Base-by-base conservation (phyloP, 169 alveolate genomes). In the Plasmodium chabaudi region DNA sequence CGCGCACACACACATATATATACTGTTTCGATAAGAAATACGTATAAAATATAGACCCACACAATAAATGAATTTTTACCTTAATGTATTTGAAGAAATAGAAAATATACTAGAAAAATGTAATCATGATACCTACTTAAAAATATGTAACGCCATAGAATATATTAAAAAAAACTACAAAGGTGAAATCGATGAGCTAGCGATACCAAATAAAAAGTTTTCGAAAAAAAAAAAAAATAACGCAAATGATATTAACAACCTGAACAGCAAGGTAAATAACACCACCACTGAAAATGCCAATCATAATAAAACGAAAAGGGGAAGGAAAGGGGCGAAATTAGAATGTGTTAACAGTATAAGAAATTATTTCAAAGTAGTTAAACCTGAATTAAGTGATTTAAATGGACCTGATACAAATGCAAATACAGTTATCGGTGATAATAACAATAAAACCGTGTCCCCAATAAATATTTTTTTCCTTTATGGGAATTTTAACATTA, bases 51-150 rank as follows among this genome's bases (percentile, higher is more conserved):
- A 34, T 34, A 34, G 42, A 15, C 59, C 59, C 0, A 13, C 10
- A 27, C 25, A 39, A 34, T 71, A 9, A 79, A 79, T 79, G 89
- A 67, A 55, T 67, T 47, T 79, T 79, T 42, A 79, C 73, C 59
- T 79, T 25, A 67, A 79, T 56, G 72, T 67, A 23, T 34, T 79
- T 13, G 84, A 67, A 34, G 84, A 79, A 79, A 79, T 79, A 34
- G 89, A 79, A 60, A 23, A 23, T 44, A 67, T 79, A n/a, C 71
- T 79, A 39, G 72, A 79, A 79, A 79, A 59, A 70, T 79, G 89
- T 60, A 79, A 79, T 61, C 59, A 46, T 23, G 77, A 86, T 42
- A 63, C 82, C 10, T 64, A 42, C 59, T 23, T 39, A 68, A 68
- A 69, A 53, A 72, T 86, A 23, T 34, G 25, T 3, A 86, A 59